These are phyloP conservation scores for Osmanthus fragrans DNA, from an alignment of 257 asterid genomes.

Conservation along the genomic window DNA sequence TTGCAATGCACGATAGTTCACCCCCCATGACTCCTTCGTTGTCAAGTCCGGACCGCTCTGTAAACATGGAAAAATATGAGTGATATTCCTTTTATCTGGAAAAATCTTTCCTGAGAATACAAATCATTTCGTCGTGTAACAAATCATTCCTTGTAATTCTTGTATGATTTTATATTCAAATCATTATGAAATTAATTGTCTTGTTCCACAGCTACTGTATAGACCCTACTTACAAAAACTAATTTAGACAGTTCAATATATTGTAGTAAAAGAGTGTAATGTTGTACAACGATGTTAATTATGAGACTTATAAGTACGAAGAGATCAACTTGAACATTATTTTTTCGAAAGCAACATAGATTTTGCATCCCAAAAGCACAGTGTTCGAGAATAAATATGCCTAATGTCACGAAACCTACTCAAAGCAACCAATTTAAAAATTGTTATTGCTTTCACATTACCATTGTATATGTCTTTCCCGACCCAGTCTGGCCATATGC, in stretches of 20 bases:
- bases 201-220: background rate
- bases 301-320: background rate
- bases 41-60: constrained; percentile 97
- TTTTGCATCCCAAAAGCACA: background rate
- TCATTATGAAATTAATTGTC: background rate
- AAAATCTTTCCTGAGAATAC: background rate
- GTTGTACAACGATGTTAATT: background rate
- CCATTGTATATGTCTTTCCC: constrained; percentile 94
- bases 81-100: background rate
- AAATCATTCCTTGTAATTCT: background rate
- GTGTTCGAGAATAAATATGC: background rate
- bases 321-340: background rate
- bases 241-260: background rate
- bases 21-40: constrained; percentile 85
- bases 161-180: background rate
- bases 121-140: background rate
- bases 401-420: background rate
- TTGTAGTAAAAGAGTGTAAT: background rate
- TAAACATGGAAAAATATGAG: constrained; percentile 14
- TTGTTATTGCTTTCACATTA: constrained; percentile 23
- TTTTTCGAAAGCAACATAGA: background rate
- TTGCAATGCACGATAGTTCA: constrained; percentile 75
- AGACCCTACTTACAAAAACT: background rate
- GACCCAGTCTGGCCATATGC: constrained; percentile 97
- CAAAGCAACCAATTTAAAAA: constrained; percentile 6